Evolutionary conservation across 805 yeast species (phyloP).

Genomic region (Yamadazyma tumulicola): DNA sequence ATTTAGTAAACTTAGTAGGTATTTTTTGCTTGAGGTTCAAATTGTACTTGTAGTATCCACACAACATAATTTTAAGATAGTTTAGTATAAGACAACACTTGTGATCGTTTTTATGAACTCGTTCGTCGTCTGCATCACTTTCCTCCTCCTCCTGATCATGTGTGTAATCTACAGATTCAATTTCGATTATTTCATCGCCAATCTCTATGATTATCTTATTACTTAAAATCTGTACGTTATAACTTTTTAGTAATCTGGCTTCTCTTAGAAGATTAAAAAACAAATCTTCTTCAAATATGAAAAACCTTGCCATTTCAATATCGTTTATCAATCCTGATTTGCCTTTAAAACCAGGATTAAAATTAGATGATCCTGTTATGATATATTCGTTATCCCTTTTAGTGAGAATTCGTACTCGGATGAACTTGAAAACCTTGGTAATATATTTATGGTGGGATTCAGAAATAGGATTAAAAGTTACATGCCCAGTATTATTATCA

Average conservation of each 20-base stretch:
- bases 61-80: conserved; percentile 57
- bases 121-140: conserved; percentile 6
- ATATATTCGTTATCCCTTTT: conserved; percentile 52
- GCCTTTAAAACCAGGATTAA: conserved; percentile 18
- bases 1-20: conserved; percentile 46
- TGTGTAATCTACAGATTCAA: conserved; percentile 55
- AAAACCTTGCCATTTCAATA: conserved; percentile 65
- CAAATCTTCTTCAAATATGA: conserved; percentile 84
- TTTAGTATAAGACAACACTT: conserved; percentile 53
- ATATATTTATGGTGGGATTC: conserved; percentile 26
- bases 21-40: conserved; percentile 40
- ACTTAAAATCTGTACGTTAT: conserved; percentile 62
- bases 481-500: conserved; percentile 30
- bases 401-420: conserved; percentile 58
- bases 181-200: conserved; percentile 63
- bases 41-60: conserved; percentile 52
- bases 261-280: conserved; percentile 76
- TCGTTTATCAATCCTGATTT: conserved; percentile 38
- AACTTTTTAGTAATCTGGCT: conserved; percentile 63
- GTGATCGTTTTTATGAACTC: conserved; percentile 21
- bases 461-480: conserved; percentile 29
- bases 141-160: conserved; percentile 34
- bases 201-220: conserved; percentile 65
- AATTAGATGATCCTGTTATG: conserved; percentile 55
- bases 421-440: conserved; percentile 41